A percentile compares a stretch with the other conserved stretches of the same genome.
Evolutionary conservation across 2,329 filamentous ascomycete genomes (phyloP).

Genomic region (Aspergillus sergii): DNA sequence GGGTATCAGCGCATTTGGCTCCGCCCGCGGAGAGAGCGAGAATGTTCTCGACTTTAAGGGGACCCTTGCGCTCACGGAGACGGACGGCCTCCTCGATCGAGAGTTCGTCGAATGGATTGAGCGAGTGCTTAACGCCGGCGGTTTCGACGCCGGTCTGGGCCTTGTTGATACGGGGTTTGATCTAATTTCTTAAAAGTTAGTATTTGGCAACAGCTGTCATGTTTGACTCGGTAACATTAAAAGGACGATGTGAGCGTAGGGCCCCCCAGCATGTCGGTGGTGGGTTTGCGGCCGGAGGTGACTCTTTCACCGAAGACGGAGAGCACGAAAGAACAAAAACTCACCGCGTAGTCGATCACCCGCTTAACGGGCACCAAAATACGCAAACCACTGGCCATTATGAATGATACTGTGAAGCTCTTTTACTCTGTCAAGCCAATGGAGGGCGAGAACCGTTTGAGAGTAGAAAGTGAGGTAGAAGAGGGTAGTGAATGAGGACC

Average conservation of each 20-base stretch:
- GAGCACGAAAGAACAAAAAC: slow-evolving; percentile 33
- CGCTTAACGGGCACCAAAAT: slow-evolving; percentile 81
- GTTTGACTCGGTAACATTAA: not conserved
- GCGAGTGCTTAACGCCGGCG: slow-evolving; percentile 90
- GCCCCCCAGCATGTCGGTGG: not conserved
- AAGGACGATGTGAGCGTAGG: not conserved
- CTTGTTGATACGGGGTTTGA: slow-evolving; percentile 72
- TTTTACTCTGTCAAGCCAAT: slow-evolving; percentile 12
- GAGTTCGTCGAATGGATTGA: slow-evolving; percentile 99
- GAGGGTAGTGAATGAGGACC: slow-evolving; percentile 15
- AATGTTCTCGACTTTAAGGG: slow-evolving; percentile 83
- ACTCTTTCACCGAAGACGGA: slow-evolving; percentile 25
- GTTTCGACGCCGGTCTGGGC: slow-evolving; percentile 86
- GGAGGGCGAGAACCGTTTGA: slow-evolving; percentile 5
- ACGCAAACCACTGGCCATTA: slow-evolving; percentile 57
- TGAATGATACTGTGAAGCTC: slow-evolving; percentile 20
- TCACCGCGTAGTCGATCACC: slow-evolving; percentile 84
- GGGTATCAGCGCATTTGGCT: slow-evolving; percentile 80
- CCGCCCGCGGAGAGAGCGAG: slow-evolving; percentile 87
- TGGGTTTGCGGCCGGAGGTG: not conserved
- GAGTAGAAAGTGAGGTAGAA: slow-evolving; percentile 8
- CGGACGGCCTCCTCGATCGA: slow-evolving; percentile 95
- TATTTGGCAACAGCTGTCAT: not conserved
- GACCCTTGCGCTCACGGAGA: slow-evolving; percentile 82
- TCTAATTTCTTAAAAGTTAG: slow-evolving; percentile 41